Evolutionary conservation across 1,139 yeast genomes (phyloP), one percentile per base, ranked within the genome.

Genomic region (Zygosaccharomyces pseudobailii): DNA sequence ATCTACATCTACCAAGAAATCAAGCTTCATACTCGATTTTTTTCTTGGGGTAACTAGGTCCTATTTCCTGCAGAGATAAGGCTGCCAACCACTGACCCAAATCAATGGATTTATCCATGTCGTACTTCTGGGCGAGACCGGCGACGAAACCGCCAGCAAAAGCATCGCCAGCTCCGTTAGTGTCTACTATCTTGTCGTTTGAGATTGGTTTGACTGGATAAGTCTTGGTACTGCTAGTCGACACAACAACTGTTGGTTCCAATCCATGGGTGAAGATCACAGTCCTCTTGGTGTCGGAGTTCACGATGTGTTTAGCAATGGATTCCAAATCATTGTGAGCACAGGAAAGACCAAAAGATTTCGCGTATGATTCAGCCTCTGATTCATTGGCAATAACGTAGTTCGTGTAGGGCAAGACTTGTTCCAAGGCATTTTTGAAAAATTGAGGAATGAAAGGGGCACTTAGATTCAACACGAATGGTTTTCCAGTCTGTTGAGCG

Each of bases 91-190:
- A 90, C 73, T 90, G 97, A 58, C 98, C 99, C 70, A 84, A 79
- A 61, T 85, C 88, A 55, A 92, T 76, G 51, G 86, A 73, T 44
- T 78, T 73, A 41, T 74, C 73, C 50, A 89, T 67, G 30, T 77
- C 58, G 70, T 85, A 80, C 57, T 84, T 89, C 71, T 84, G 74
- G 48, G 87, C 95, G 57, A 90, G 73, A 52, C 90, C 94, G 52
- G 96, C 96, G 58, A 90, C 72, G 70, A 92, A 92, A 49, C 98
- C 99, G 65, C 96, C 95, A 51, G 97, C 98, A 67, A 92, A 92
- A 22, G 98, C 97, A 68, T 92, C 99, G 70, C 98, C 99, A 40
- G 98, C 98, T 75, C 98, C 98, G 72, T 92, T 92, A 66, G 97
- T 87, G 73, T 92, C 99, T 49, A 78, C 83, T 55, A 92, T 78